Base-by-base conservation (phyloP, 176 grass and related monocot species). In the Oryza meridionalis region DNA sequence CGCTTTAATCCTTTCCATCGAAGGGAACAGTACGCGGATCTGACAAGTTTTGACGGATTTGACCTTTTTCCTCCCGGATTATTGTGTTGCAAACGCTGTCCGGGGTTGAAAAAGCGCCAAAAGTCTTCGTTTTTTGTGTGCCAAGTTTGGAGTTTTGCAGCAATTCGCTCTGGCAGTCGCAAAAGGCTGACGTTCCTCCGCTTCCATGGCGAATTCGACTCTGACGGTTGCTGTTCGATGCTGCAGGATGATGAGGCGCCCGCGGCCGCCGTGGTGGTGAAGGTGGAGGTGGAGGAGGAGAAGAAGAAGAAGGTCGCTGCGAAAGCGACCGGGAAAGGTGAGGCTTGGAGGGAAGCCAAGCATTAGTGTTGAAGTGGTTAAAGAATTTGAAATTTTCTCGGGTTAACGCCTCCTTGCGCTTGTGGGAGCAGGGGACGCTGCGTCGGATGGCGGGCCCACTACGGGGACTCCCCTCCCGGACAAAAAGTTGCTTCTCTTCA, bases 401-500 rank as follows among this genome's bases (percentile, higher is more conserved):
- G 40, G 61, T 72, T 86, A 78, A 86, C 46, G 59, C 78, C 53
- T 87, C 32, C 76, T 87, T 75, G 80, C 55, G 83, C 70, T 75
- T 83, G 84, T 92, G 82, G 79, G 73, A 83, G 82, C 80, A 92
- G 90, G 69, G 80, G 84, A 44, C 50, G 89, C 84, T 84, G 76
- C 80, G 71, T 80, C 71, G 81, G 84, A 75, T 92, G 84, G 50
- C 45, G 90, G 83, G 80, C 84, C 87, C 83, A 86, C 46, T 49
- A 49, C 83, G 51, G 89, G 85, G 44, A 92, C 87, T 40, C 67
- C 84, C 73, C 88, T 92, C 66, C 87, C 87, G 73, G 87, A 93
- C 81, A 93, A 90, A 90, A 93, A 90, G 73, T 85, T 87, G 84
- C 86, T 90, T 14, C 87, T 84, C 84, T 90, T 87, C 91, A 93